Evolutionary conservation across 345 rosid species (phyloP).

Genomic region (Limnanthes douglasii): DNA sequence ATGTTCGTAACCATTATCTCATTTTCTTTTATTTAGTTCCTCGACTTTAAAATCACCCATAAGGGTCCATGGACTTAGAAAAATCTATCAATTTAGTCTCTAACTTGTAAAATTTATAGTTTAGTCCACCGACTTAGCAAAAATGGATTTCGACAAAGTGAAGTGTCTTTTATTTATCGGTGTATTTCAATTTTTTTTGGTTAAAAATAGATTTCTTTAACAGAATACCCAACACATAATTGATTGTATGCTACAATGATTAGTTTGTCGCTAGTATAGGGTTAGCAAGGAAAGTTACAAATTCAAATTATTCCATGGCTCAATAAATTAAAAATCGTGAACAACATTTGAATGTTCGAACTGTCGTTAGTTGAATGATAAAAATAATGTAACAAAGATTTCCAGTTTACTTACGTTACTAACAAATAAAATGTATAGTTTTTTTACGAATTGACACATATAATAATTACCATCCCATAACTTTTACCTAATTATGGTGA

Average conservation of each 20-base stretch:
- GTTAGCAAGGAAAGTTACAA: slow-evolving; percentile 60
- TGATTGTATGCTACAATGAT: slow-evolving; percentile 28
- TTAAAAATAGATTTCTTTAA: not conserved
- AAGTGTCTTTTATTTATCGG: not conserved
- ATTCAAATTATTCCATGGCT: slow-evolving; percentile 32
- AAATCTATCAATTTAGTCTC: too few species aligned
- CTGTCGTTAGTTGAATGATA: slow-evolving; percentile 49
- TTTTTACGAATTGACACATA: not conserved
- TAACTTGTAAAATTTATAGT: too few species aligned
- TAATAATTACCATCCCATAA: not conserved
- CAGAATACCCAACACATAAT: not conserved
- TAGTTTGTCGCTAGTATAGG: slow-evolving; percentile 68
- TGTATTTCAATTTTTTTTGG: not conserved
- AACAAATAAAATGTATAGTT: too few species aligned
- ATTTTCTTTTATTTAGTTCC: too few species aligned
- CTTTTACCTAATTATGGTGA: not conserved
- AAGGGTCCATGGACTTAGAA: too few species aligned
- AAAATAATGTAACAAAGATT: slow-evolving; percentile 56
- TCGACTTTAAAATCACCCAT: too few species aligned
- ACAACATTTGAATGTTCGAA: slow-evolving; percentile 66
- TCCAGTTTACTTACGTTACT: not conserved
- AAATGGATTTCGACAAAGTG: too few species aligned
- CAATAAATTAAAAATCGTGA: slow-evolving; percentile 37
- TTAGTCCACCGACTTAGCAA: too few species aligned
- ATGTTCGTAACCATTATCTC: too few species aligned